These are phyloP conservation scores for Plasmopara viticola DNA, from an alignment of 352 stramenopile species.

Conservation along the genomic window DNA sequence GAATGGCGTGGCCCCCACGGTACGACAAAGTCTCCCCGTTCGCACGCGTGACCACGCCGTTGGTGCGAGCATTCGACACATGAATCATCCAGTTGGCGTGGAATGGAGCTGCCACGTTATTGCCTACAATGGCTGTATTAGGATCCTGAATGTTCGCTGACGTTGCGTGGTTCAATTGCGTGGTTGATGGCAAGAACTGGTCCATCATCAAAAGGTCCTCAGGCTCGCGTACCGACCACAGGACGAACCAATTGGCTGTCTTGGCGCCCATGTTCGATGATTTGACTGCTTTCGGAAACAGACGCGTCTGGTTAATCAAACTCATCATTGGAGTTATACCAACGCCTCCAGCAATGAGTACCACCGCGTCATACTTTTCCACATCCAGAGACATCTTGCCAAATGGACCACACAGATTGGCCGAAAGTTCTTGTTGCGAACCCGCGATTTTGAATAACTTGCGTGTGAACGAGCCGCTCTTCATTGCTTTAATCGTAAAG, in stretches of 20 bases:
- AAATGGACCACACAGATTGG: constrained; percentile 65
- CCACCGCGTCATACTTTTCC: constrained; percentile 54
- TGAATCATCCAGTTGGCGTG: constrained; percentile 59
- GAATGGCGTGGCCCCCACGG: constrained; percentile 41
- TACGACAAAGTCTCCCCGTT: constrained; percentile 58
- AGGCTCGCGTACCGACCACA: constrained; percentile 57
- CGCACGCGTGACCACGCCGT: constrained; percentile 37
- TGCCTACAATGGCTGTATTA: constrained; percentile 30
- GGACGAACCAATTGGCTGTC: constrained; percentile 39
- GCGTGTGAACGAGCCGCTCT: constrained; percentile 45
- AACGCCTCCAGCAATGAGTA: constrained; percentile 65
- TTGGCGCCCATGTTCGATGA: constrained; percentile 23
- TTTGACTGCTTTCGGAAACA: constrained; percentile 19
- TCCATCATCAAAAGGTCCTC: constrained; percentile 72
- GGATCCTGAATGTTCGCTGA: constrained; percentile 38
- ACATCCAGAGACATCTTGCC: constrained; percentile 58
- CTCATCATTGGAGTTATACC: constrained; percentile 76
- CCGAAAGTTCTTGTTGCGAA: constrained; percentile 33
- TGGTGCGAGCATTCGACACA: constrained; percentile 42
- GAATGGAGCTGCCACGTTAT: constrained; percentile 15
- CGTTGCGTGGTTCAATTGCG: constrained; percentile 33
- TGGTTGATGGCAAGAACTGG: constrained; percentile 50
- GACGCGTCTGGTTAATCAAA: constrained; percentile 59
- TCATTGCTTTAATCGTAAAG: constrained; percentile 66
- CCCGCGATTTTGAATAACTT: constrained; percentile 39